Evolutionary conservation across 257 asterid species (phyloP).

Genomic region (Nicotiana knightiana): DNA sequence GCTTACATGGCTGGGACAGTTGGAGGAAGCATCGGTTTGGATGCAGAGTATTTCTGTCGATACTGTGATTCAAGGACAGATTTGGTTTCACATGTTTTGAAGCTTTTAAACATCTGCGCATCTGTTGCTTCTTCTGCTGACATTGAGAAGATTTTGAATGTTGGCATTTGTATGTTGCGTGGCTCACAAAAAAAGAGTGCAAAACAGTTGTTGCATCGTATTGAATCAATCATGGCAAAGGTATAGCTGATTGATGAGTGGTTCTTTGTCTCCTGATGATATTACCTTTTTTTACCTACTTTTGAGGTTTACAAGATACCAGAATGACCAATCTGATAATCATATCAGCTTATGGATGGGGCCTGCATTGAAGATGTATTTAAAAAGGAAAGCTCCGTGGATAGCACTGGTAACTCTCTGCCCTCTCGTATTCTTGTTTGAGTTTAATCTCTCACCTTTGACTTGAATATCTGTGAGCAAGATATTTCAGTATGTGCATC

Average conservation of each 20-base stretch:
- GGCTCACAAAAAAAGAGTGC: constrained; percentile 47
- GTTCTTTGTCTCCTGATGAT: not conserved
- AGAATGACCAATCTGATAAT: not conserved
- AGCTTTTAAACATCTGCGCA: constrained; percentile 41
- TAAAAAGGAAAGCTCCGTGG: not conserved
- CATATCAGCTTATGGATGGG: not conserved
- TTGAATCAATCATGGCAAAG: constrained; percentile 53
- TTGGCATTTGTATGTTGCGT: constrained; percentile 42
- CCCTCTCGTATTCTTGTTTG: not conserved
- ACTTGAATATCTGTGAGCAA: not conserved
- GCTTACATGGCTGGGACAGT: constrained; percentile 80
- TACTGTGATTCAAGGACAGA: constrained; percentile 73
- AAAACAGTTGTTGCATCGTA: constrained; percentile 37
- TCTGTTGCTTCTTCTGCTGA: constrained; percentile 34
- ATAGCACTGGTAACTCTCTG: not conserved
- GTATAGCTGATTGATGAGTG: constrained; percentile 27
- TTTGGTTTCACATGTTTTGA: constrained; percentile 46
- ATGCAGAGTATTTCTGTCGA: constrained; percentile 77
- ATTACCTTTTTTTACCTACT: not conserved
- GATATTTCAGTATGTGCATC: not conserved
- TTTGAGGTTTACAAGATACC: not conserved
- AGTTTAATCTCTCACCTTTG: not conserved
- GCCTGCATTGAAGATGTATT: not conserved
- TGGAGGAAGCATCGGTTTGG: constrained; percentile 66
- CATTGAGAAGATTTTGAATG: constrained; percentile 42